phyloP scores from a whole-genome alignment of 768 basidiomycete genomes.

The Mycena albidolilacea region DNA sequence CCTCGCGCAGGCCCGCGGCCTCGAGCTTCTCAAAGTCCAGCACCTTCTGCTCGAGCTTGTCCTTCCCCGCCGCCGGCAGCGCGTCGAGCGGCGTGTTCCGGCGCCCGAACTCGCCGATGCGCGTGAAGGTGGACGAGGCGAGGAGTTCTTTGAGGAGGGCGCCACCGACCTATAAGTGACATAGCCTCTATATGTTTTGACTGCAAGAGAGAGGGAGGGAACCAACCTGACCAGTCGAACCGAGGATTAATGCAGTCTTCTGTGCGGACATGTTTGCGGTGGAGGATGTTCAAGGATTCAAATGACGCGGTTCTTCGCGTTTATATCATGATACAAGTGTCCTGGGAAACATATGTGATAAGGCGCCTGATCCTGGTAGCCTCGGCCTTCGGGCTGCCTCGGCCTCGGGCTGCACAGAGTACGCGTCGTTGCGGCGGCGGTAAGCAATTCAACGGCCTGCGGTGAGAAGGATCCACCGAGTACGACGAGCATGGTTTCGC shows the following conservation, averaged over 20 bases:
- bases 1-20: slow-evolving; percentile 63
- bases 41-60: slow-evolving; percentile 77
- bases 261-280: slow-evolving; percentile 29
- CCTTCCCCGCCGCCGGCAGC: slow-evolving; percentile 54
- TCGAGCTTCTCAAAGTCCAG: slow-evolving; percentile 80
- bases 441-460: no score
- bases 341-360: no score
- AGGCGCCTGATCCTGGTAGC: no score
- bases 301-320: neutral
- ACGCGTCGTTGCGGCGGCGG: neutral
- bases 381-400: neutral
- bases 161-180: slow-evolving; percentile 55
- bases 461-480: no score
- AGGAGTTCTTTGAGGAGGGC: slow-evolving; percentile 75
- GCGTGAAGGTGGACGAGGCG: slow-evolving; percentile 65
- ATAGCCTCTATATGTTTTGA: neutral
- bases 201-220: no score
- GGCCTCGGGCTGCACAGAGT: neutral
- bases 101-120: slow-evolving; percentile 81
- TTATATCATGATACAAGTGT: no score
- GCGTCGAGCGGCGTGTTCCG: slow-evolving; percentile 63
- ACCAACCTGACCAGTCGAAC: no score
- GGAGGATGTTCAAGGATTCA: neutral
- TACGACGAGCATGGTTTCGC: neutral
- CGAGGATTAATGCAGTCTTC: slow-evolving; percentile 68